Evolutionary conservation across 768 basidiomycete genomes (phyloP), one percentile per base, ranked within the genome.

Genomic region (Rhizopogon sp.): DNA sequence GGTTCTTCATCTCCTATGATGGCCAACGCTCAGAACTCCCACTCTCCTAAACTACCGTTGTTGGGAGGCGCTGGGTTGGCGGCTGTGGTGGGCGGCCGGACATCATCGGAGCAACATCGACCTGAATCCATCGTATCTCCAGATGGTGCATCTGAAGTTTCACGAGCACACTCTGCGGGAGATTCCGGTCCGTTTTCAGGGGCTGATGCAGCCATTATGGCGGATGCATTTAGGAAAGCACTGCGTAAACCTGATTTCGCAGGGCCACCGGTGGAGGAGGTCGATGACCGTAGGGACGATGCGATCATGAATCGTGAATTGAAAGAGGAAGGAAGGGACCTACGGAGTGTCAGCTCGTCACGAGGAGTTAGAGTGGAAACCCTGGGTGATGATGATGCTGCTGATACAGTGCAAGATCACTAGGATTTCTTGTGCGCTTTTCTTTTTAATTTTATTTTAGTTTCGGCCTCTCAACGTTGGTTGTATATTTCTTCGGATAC

Each of bases 201-300:
- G 17, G 85, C 88, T 20, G 93, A 96, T 70, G 93, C 93, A 52
- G 90, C 90, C 39, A 89, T 93, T 66, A 90, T 95, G 84, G 92
- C 93, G 40, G 87, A 92, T 73, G 93, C 93, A 6, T 96, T 95
- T 73, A 78, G 93, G 63, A 84, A 88, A 68, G 89, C 88, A 60
- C 74, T 96, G 64, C 79, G 93, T 67, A 93, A 93, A 68, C 93
- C 93, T 9, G 91, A 92, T 66, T 95, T 94, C 69, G 79, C 85
- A n/a, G 80, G 70, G 17, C 67, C 77, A 52, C 79, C 84, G 3
- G 78, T 84, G 13, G 88, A 89, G 62, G 90, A 91, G 65, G 63
- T 59, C 29, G 68, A 70, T 39, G 85, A 81, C 29, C 63, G 67
- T 28, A 71, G 69, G 55, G 70, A 72, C 42, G 76, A 79, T 41